Evolutionary conservation across 371 early-diverging fungal genomes (phyloP).

Genomic region (Gilbertella persicaria): DNA sequence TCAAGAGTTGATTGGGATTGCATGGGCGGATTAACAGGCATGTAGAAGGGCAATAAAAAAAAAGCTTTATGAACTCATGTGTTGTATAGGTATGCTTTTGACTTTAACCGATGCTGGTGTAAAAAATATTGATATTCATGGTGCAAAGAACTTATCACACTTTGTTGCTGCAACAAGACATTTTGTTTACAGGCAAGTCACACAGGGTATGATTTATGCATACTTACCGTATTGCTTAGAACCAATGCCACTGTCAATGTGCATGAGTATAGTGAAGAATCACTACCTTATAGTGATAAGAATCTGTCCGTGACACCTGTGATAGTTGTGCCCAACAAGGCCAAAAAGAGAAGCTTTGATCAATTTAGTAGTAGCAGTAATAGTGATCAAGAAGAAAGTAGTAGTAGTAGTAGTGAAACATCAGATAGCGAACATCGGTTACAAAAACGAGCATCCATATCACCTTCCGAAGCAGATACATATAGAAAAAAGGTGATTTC

Average conservation of each 20-base stretch:
- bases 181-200: constrained; percentile 72
- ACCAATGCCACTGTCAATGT: constrained; percentile 46
- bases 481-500: constrained; percentile 37
- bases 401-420: not conserved
- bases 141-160: constrained; percentile 80
- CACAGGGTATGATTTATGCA: no score
- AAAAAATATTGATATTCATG: constrained; percentile 60
- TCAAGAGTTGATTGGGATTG: constrained; percentile 80
- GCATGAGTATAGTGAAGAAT: constrained; percentile 42
- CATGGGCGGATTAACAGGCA: constrained; percentile 92
- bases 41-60: no score
- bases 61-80: not conserved
- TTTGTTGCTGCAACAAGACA: constrained; percentile 79
- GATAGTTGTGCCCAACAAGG: constrained; percentile 48
- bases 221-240: no score
- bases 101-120: constrained; percentile 83
- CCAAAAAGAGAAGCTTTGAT: constrained; percentile 16
- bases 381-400: not conserved
- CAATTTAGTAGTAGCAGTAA: not conserved
- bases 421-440: not conserved
- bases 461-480: constrained; percentile 24
- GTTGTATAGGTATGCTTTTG: constrained; percentile 76
- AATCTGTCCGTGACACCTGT: constrained; percentile 69
- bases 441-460: not conserved
- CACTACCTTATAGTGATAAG: constrained; percentile 55